phyloP scores from a whole-genome alignment of 2,329 filamentous ascomycete genomes.

The Phialophora macrospora region DNA sequence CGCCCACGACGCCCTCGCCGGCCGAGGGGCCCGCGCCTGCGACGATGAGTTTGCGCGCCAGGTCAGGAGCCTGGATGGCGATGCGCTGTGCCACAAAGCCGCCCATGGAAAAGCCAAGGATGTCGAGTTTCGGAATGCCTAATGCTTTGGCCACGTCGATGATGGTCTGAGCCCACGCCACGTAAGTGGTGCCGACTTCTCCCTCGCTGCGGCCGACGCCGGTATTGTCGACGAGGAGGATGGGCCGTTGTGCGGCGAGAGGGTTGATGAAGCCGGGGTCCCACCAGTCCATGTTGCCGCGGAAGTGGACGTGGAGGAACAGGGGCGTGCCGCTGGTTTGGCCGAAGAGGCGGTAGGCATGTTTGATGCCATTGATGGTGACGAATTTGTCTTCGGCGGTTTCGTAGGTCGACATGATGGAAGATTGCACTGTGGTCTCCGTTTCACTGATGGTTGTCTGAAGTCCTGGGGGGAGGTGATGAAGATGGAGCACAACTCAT shows the following conservation, averaged over 20 bases:
- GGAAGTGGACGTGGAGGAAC: constrained; percentile 41
- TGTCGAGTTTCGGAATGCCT: constrained; percentile 47
- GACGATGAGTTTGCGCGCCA: constrained; percentile 52
- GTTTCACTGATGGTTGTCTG: background rate
- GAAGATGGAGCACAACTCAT: background rate
- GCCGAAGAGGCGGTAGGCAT: constrained; percentile 40
- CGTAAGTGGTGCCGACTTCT: constrained; percentile 48
- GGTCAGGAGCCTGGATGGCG: constrained; percentile 46
- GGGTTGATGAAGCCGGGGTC: constrained; percentile 55
- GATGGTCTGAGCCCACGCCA: constrained; percentile 44
- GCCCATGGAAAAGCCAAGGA: constrained; percentile 59
- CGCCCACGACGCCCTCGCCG: constrained; percentile 21
- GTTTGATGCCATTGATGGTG: constrained; percentile 34
- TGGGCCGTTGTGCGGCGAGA: constrained; percentile 49
- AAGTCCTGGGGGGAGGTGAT: background rate
- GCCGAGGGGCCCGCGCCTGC: constrained; percentile 53
- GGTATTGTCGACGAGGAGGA: constrained; percentile 56
- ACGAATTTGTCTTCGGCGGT: constrained; percentile 38
- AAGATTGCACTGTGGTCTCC: background rate
- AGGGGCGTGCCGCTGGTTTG: constrained; percentile 35
- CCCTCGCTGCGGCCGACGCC: constrained; percentile 56
- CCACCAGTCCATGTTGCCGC: constrained; percentile 41
- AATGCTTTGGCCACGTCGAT: constrained; percentile 42
- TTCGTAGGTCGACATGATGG: constrained; percentile 38
- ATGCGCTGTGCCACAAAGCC: constrained; percentile 55